Base-by-base conservation (phyloP, 805 yeast species). In the Dipodascus geniculatus region DNA sequence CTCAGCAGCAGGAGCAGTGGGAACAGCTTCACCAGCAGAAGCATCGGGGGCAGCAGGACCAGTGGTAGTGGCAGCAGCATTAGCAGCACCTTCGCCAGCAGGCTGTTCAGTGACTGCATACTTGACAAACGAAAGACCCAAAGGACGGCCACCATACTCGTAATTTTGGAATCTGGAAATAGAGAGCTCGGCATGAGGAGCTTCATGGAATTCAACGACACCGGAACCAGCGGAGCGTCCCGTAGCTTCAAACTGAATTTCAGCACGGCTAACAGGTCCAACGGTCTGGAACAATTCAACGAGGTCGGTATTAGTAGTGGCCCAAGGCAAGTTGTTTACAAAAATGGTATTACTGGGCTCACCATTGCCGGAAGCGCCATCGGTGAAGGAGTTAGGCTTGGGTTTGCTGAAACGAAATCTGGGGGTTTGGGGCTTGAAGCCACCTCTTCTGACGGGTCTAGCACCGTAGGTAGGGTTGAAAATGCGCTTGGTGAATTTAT, bases 301-400 rank as follows among this genome's bases (percentile, higher is more conserved):
- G 58, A 91, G 76, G 69, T 91, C 97, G 55, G 83, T 82, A 59
- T 83, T 82, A 33, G 88, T 80, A n/a, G 97, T 90, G 52, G 89
- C 83, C 75, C 80, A 87, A 28, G 98, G 98, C 64, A 91, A 73
- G 71, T 91, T 91, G 48, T 75, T 76, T 20, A 85, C 89, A 64
- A 71, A 85, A 48, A 91, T 77, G 22, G 78, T 74, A 33, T 73
- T 78, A 50, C 81, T 82, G 51, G 79, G 81, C 44, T 71, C 77
- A 48, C 87, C 88, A 48, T 74, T 71, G 1, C 84, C 86, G 8
- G 66, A 61, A 48, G 85, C 89, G 53, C 81, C 83, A 49, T 75
- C 79, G 14, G 89, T 80, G 67, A 88, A 86, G 8, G 73, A 81
- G 38, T 60, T 63, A 16, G 63, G 56, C 17, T 53, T 60, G n/a